Base-by-base conservation (phyloP, 2,329 filamentous ascomycete species). In the Dryadomyces sulphureus region DNA sequence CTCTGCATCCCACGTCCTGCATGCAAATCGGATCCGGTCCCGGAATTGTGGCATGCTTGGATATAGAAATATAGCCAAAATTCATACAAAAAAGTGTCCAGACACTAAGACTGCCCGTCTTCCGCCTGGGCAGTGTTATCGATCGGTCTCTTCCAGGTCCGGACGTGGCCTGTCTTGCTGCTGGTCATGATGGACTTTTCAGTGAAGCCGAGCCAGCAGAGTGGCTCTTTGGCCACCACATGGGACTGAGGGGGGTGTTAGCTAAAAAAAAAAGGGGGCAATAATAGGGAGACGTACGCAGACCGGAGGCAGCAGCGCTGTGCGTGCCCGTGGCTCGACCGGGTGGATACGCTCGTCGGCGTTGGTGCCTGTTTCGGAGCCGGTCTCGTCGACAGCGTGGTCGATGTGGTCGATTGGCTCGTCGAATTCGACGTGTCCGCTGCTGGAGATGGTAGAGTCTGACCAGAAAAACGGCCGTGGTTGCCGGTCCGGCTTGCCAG, bases 131-230 rank as follows among this genome's bases (percentile, higher is more conserved):
- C 56, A 35, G 57, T 57, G 27, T 59, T 56, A 51, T 67, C 65
- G 5, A 61, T 62, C 11, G 65, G 65, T 17, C 65, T 57, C 38
- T 49, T 63, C 65, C 65, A 68, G 7, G 64, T 65, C 48, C 65
- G 59, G 41, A 67, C 60, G 50, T 65, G 64, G 20, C 64, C 63
- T 65, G 42, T 84, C 59, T 87, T 84, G 65, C 88, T 95, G 54
- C 86, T 87, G 32, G 88, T 95, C 57, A 96, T 80, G 54, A 98
- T 94, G 52, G 83, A 83, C 56, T 94, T 81, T 60, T 95, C 83
- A 46, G 90, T 89, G 56, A 98, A 98, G n/a, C 81, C 84, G 35
- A 98, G 65, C 82, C 89, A 94, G 60, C 79, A 85, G 40, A 94
- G 69, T 45, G 89, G 88, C 62, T 96, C 87, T 50, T 81, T 77